These are phyloP conservation scores for Colletotrichum melonis DNA, from an alignment of 2,329 filamentous ascomycete species.

Conservation along the genomic window DNA sequence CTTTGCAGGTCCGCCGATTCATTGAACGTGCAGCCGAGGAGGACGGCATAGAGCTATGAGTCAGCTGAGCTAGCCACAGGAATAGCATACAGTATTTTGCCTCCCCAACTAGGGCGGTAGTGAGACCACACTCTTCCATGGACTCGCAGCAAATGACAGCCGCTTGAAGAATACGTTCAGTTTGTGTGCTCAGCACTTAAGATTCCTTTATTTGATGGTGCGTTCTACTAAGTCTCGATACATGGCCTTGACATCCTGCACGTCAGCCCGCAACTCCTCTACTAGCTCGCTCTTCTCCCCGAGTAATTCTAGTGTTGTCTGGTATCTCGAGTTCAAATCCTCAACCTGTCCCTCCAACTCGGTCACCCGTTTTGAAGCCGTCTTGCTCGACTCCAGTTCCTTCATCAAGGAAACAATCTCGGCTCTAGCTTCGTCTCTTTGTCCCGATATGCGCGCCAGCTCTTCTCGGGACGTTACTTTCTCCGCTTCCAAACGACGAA, in stretches of 20 bases:
- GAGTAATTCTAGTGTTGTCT: slow-evolving; percentile 92
- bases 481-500: slow-evolving; percentile 90
- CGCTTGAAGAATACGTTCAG: background rate
- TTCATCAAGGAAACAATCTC: slow-evolving; percentile 94
- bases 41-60: slow-evolving; percentile 78
- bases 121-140: background rate
- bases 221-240: slow-evolving; percentile 92
- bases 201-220: slow-evolving; percentile 71
- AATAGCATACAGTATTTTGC: background rate
- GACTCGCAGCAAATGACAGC: background rate
- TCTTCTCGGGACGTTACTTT: slow-evolving; percentile 92
- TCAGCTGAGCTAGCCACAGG: background rate
- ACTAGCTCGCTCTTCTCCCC: slow-evolving; percentile 97
- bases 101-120: background rate
- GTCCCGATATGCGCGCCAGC: slow-evolving; percentile 79
- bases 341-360: slow-evolving; percentile 76
- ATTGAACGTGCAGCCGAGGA: slow-evolving; percentile 82
- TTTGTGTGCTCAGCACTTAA: background rate
- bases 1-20: slow-evolving; percentile 75
- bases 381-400: slow-evolving; percentile 79
- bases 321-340: slow-evolving; percentile 80
- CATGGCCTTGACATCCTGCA: slow-evolving; percentile 94
- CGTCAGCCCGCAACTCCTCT: slow-evolving; percentile 89
- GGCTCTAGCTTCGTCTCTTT: slow-evolving; percentile 90
- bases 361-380: slow-evolving; percentile 68